Evolutionary conservation across 1,284 basidiomycete genomes (phyloP).

Genomic region (Trametes pubescens): DNA sequence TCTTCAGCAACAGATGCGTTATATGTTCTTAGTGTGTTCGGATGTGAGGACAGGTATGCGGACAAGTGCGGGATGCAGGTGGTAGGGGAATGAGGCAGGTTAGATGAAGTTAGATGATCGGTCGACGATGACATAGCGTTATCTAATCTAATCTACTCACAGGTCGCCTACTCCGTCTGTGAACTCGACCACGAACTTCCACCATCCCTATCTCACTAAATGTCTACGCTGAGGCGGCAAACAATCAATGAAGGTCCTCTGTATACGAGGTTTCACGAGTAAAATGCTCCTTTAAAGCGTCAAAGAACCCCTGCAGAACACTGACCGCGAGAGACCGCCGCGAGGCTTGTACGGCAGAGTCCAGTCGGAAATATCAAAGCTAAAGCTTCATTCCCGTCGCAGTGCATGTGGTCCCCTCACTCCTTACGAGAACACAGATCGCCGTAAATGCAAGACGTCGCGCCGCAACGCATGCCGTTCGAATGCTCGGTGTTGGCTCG

Average conservation of each 20-base stretch:
- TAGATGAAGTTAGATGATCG: constrained; percentile 13
- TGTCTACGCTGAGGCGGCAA: too few species aligned
- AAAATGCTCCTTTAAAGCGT: too few species aligned
- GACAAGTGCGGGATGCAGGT: not conserved
- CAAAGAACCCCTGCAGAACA: too few species aligned
- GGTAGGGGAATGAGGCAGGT: too few species aligned
- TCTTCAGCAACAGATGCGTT: not conserved
- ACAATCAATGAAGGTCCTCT: too few species aligned
- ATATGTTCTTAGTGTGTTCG: not conserved
- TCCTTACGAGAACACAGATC: not conserved
- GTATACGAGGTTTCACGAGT: too few species aligned
- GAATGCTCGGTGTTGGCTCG: constrained; percentile 13
- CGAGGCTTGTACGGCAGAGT: not conserved
- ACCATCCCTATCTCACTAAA: too few species aligned
- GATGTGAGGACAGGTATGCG: not conserved
- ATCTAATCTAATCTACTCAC: constrained; percentile 16
- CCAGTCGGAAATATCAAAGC: not conserved
- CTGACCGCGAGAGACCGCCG: not conserved
- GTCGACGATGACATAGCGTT: constrained; percentile 8
- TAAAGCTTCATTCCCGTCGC: constrained; percentile 13
- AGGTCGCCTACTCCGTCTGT: too few species aligned
- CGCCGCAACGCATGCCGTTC: not conserved
- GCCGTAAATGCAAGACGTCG: not conserved
- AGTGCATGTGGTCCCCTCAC: constrained; percentile 6
- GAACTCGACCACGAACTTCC: not conserved